phyloP scores from a whole-genome alignment of 2,329 filamentous ascomycete species.

The Penicillium sp. region DNA sequence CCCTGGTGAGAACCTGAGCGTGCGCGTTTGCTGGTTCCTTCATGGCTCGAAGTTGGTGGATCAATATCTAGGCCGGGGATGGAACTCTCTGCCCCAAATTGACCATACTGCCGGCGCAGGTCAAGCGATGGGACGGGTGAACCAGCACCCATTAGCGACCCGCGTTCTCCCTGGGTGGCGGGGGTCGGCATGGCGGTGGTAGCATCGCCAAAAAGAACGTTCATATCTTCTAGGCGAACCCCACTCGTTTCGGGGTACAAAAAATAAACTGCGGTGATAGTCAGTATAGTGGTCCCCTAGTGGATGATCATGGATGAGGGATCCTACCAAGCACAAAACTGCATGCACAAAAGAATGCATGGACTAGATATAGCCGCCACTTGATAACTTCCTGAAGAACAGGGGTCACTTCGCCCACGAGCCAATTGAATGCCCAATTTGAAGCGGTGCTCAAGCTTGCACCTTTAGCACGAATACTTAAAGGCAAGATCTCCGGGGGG shows the following conservation, averaged over 20 bases:
- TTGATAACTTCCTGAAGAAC: conserved; percentile 87
- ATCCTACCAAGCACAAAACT: conserved; percentile 92
- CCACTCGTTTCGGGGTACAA: conserved; percentile 96
- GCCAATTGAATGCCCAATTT: conserved; percentile 98
- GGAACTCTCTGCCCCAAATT: conserved; percentile 60
- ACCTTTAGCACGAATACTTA: conserved; percentile 95
- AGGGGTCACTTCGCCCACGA: conserved; percentile 93
- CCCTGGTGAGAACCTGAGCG: conserved; percentile 33
- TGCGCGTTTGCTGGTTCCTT: conserved; percentile 50
- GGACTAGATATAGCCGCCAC: conserved; percentile 91
- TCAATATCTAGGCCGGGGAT: conserved; percentile 83
- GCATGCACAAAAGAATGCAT: conserved; percentile 93
- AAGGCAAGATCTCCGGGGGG: conserved; percentile 94
- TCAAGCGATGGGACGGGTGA: conserved; percentile 80
- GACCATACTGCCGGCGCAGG: conserved; percentile 52
- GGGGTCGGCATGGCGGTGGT: conserved; percentile 81
- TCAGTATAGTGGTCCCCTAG: conserved; percentile 1
- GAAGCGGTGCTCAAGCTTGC: conserved; percentile 93
- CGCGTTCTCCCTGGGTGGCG: conserved; percentile 71
- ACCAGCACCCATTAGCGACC: conserved; percentile 72
- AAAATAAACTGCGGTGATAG: conserved; percentile 72
- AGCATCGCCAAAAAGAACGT: conserved; percentile 87
- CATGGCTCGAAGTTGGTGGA: conserved; percentile 62
- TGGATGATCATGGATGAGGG: conserved; percentile 22
- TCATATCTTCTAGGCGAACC: conserved; percentile 95